Percentiles rank a stretch among this genome's conserved stretches.
Evolutionary conservation across 2,329 filamentous ascomycete species (phyloP).

Genomic region (Fusarium tjaetaba): DNA sequence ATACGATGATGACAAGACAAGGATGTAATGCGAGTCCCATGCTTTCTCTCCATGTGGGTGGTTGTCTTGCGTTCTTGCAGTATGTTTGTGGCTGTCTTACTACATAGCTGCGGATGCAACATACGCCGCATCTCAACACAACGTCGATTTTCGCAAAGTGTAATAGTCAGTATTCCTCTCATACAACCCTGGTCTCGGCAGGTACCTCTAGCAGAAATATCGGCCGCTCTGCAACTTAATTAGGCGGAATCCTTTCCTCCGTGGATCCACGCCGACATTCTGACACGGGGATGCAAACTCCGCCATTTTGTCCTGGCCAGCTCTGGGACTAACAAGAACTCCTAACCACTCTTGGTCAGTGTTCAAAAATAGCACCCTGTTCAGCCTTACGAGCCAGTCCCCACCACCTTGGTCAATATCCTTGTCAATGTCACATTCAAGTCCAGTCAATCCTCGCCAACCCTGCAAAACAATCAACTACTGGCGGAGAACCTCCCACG

Average conservation of each 20-base stretch:
- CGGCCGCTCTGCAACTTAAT: neutral
- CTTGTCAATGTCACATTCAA: constrained; percentile 26
- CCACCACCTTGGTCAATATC: constrained; percentile 33
- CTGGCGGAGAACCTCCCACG: constrained; percentile 15
- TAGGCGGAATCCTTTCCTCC: constrained; percentile 3
- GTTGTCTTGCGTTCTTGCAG: neutral
- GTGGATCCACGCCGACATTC: constrained; percentile 17
- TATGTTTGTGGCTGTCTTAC: neutral
- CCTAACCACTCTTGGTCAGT: constrained; percentile 3
- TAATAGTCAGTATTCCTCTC: neutral
- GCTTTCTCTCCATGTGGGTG: constrained; percentile 4
- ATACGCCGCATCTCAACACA: neutral
- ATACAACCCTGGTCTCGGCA: constrained; percentile 26
- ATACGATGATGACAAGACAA: constrained; percentile 2
- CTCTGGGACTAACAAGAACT: constrained; percentile 9
- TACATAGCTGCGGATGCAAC: neutral
- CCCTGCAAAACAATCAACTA: constrained; percentile 7
- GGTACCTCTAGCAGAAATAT: constrained; percentile 30
- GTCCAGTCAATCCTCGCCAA: neutral
- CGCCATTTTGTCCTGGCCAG: constrained; percentile 14
- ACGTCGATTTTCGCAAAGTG: constrained; percentile 7
- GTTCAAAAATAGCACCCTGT: constrained; percentile 39
- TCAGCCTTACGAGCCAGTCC: constrained; percentile 42
- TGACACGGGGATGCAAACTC: constrained; percentile 20
- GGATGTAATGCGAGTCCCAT: constrained; percentile 4